Evolutionary conservation across 2,329 filamentous ascomycete species (phyloP).

Genomic region (Xylariaceae sp.): DNA sequence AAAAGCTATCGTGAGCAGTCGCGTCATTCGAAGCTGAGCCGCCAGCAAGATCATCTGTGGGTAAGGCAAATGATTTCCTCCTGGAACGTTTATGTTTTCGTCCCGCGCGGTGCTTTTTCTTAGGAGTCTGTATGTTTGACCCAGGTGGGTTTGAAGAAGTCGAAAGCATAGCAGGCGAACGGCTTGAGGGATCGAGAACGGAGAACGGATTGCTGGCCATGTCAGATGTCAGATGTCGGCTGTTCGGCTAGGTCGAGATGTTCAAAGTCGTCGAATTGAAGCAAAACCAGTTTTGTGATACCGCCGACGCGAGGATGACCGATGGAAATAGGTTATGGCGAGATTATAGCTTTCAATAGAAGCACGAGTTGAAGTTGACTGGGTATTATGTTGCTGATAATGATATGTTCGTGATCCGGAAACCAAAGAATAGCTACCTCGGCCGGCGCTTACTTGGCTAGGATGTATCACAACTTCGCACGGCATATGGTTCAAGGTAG

Average conservation of each 20-base stretch:
- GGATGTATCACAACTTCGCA: too few relatives aligned
- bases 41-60: slow-evolving; percentile 58
- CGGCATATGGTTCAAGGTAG: too few relatives aligned
- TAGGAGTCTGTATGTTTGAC: slow-evolving; percentile 28
- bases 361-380: too few relatives aligned
- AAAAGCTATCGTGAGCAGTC: slow-evolving; percentile 50
- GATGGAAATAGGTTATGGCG: too few relatives aligned
- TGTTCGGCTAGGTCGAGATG: neutral
- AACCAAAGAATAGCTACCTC: too few relatives aligned
- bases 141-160: slow-evolving; percentile 10
- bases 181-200: slow-evolving; percentile 60
- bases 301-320: too few relatives aligned
- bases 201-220: slow-evolving; percentile 49
- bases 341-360: too few relatives aligned
- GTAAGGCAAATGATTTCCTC: slow-evolving; percentile 78
- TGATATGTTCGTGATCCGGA: too few relatives aligned
- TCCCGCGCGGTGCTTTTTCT: slow-evolving; percentile 76
- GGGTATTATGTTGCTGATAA: too few relatives aligned
- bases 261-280: neutral
- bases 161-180: slow-evolving; percentile 6
- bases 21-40: slow-evolving; percentile 29
- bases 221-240: neutral
- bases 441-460: too few relatives aligned
- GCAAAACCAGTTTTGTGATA: too few relatives aligned
- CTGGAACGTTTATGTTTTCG: slow-evolving; percentile 75